Base-by-base conservation (phyloP, 768 basidiomycete species). In the Lentinula sp. region DNA sequence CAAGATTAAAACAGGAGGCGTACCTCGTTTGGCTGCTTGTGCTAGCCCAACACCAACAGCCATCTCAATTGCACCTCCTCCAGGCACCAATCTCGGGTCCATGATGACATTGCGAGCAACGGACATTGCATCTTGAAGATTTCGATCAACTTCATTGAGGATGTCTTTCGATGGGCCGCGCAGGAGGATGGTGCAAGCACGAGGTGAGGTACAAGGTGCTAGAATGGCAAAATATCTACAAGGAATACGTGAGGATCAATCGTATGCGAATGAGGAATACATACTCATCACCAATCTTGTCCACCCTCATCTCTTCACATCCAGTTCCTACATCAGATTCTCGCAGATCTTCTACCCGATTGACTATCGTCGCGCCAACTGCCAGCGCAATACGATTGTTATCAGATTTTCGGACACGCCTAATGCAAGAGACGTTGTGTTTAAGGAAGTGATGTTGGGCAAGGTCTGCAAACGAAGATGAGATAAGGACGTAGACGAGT, bases 141-240 rank as follows among this genome's bases (percentile, higher is more conserved):
- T 99, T 55, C 96, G 86, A 73, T 98, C 97, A 66, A 98, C 93
- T 76, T 98, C 97, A 73, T 98, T 97, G 53, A 99, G 80, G 67
- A 98, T 94, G 69, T 98, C 97, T 74, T 98, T 99, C 2, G 94
- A 96, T 0, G 97, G 97, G 1, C 97, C 95, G 45, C 96, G 93
- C 13, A 99, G 89, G 51, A 99, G 85, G 75, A 98, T 94, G 10
- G 96, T 98, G 82, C 97, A 98, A 0, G 96, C 97, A 76, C 97
- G 96, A 4, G 97, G 97, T 13, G 81, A 78, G 39, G 76, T 75
- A 77, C 97, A 99, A 70, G 93, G 86, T n/a, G 89, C 91, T 54
- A 98, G 81, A 86, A 98, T 98, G 34, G 95, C 89, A 73, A 98
- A 99, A 79, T 98, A 98, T 73, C 93, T 39, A 54, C 1, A 40